A percentile compares a stretch with the other conserved stretches of the same genome.
Conservation (phyloP, 2,329 filamentous ascomycete genomes). For the Chrysosporium queenslandicum region DNA sequence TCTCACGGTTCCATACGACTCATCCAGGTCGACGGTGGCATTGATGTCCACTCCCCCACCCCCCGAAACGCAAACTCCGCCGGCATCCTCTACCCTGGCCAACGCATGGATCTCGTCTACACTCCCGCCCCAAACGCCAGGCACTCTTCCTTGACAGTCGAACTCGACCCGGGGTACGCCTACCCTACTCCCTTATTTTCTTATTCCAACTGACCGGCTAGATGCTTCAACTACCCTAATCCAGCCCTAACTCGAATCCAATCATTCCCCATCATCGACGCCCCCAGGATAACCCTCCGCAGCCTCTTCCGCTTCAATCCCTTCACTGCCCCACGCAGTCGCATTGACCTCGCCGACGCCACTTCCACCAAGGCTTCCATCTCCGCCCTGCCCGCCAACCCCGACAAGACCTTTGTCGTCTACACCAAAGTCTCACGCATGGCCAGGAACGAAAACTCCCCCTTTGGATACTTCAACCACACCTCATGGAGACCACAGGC, state of each 20-base stretch:
- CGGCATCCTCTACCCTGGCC: slow-evolving; percentile 38
- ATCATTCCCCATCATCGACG: slow-evolving; percentile 26
- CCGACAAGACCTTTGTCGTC: slow-evolving; percentile 36
- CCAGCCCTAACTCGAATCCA: slow-evolving; percentile 34
- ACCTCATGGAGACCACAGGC: slow-evolving; percentile 38
- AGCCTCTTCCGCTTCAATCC: slow-evolving; percentile 8
- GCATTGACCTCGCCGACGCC: slow-evolving; percentile 24
- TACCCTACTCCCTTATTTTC: slow-evolving; percentile 2
- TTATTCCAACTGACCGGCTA: slow-evolving; percentile 15
- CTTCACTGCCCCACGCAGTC: not conserved
- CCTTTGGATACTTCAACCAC: slow-evolving; percentile 41
- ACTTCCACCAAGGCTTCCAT: slow-evolving; percentile 24
- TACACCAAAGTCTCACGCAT: slow-evolving; percentile 41
- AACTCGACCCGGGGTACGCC: slow-evolving; percentile 32
- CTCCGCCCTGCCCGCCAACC: slow-evolving; percentile 21
- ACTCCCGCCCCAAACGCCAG: slow-evolving; percentile 15
- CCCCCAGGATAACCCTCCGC: not conserved
- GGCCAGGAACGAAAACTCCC: slow-evolving; percentile 35
- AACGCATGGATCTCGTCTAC: slow-evolving; percentile 37
- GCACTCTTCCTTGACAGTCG: slow-evolving; percentile 24
- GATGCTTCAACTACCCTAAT: slow-evolving; percentile 40
- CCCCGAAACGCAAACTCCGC: slow-evolving; percentile 25
- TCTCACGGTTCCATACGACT: slow-evolving; percentile 25
- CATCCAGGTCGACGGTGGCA: slow-evolving; percentile 37
- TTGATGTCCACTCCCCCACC: slow-evolving; percentile 21